Percentiles rank a stretch among this genome's conserved stretches.
phyloP scores from a whole-genome alignment of 2,329 filamentous ascomycete species.

The Ophiosphaerella herpotricha region DNA sequence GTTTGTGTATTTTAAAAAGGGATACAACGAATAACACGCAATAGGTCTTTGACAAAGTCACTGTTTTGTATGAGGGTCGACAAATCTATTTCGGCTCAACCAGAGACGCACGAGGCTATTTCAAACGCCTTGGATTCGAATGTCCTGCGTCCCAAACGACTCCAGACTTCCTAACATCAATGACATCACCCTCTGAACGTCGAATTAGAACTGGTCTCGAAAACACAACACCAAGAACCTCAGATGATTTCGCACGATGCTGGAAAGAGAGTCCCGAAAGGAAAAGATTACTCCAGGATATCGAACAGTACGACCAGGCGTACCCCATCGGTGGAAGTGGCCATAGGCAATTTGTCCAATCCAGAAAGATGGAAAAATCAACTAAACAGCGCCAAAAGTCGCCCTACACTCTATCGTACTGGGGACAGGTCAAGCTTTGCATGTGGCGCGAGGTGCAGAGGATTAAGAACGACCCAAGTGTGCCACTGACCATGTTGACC shows the following conservation, averaged over 20 bases:
- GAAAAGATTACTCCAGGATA: constrained; percentile 47
- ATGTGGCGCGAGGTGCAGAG: constrained; percentile 28
- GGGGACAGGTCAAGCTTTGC: constrained; percentile 50
- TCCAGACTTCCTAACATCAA: constrained; percentile 49
- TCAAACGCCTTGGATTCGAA: constrained; percentile 69
- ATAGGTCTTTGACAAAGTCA: constrained; percentile 65
- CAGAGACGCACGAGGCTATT: constrained; percentile 67
- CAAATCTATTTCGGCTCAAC: constrained; percentile 74
- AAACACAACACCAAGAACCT: constrained; percentile 46
- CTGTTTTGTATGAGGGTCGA: constrained; percentile 71
- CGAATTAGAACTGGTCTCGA: constrained; percentile 48
- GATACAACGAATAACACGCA: neutral
- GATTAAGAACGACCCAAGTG: constrained; percentile 43
- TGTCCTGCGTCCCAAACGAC: constrained; percentile 71
- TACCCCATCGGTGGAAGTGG: constrained; percentile 46
- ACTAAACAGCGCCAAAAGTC: constrained; percentile 59
- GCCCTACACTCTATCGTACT: constrained; percentile 58
- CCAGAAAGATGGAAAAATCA: constrained; percentile 52
- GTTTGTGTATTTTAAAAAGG: too few relatives aligned
- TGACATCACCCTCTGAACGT: constrained; percentile 64
- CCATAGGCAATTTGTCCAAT: constrained; percentile 36
- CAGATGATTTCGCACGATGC: constrained; percentile 56
- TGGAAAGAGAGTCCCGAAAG: constrained; percentile 46
- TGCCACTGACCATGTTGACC: constrained; percentile 66
- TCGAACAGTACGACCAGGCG: constrained; percentile 54